Conservation (phyloP, 257 asterid genomes). For the Fraxinus americana region DNA sequence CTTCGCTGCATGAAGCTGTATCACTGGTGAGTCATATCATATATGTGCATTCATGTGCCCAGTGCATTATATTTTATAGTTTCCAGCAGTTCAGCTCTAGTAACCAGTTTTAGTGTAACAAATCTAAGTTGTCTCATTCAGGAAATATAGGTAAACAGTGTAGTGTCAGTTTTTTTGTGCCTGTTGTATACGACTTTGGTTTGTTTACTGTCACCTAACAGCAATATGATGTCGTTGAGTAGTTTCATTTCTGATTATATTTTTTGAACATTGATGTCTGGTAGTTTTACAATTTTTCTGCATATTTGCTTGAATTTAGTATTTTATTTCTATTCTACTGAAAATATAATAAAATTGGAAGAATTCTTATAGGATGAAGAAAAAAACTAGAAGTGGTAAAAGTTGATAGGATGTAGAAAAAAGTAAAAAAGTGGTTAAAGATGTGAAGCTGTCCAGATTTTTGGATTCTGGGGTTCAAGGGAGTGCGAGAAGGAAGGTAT, state of each 20-base stretch:
- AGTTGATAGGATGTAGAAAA: background rate
- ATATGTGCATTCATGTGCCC: background rate
- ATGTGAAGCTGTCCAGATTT: background rate
- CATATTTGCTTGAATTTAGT: background rate
- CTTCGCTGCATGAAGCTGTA: background rate
- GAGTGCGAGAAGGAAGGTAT: background rate
- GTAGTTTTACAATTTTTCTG: background rate
- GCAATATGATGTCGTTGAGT: background rate
- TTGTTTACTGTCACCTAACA: background rate
- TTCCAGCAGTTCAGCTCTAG: background rate
- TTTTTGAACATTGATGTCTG: background rate
- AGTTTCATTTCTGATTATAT: background rate
- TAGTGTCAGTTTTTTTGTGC: background rate
- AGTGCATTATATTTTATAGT: too few species aligned
- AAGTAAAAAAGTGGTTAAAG: too few species aligned
- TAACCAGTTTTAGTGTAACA: background rate
- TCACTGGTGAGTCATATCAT: slow-evolving; percentile 13
- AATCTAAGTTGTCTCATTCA: background rate
- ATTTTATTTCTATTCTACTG: background rate
- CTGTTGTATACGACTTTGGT: background rate
- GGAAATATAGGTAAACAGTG: background rate
- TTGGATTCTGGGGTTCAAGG: background rate
- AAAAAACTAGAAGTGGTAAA: background rate
- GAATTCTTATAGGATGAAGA: background rate
- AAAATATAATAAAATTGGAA: too few species aligned